These are phyloP conservation scores for Schwanniomyces polymorphus DNA, from an alignment of 805 yeast genomes.

Conservation along the genomic window DNA sequence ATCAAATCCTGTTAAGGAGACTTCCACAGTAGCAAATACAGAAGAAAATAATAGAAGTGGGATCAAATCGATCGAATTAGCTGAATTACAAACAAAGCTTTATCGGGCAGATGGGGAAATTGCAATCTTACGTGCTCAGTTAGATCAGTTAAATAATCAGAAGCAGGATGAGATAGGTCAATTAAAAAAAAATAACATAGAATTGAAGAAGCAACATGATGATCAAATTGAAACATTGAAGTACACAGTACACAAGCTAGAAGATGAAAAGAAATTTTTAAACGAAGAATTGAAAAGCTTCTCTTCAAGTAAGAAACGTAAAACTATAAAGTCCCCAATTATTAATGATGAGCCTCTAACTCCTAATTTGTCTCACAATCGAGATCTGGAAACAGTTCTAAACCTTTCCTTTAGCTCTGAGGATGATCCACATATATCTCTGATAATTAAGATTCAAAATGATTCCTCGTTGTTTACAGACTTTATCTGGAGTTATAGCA, in stretches of 20 bases:
- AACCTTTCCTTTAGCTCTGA: conserved; percentile 2
- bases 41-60: neutral
- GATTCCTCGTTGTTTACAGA: conserved; percentile 35
- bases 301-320: conserved; percentile 20
- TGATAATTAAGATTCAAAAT: conserved; percentile 25
- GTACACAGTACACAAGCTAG: conserved; percentile 33
- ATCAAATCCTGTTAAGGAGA: neutral
- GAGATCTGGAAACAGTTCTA: neutral
- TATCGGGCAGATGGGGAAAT: conserved; percentile 74
- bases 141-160: conserved; percentile 45
- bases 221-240: conserved; percentile 31
- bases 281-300: conserved; percentile 35
- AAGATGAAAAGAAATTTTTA: conserved; percentile 44
- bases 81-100: conserved; percentile 26
- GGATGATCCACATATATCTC: conserved; percentile 8
- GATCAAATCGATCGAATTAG: conserved; percentile 1
- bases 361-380: neutral
- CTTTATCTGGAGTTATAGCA: conserved; percentile 35
- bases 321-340: neutral
- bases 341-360: conserved; percentile 9
- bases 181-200: conserved; percentile 17
- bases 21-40: neutral
- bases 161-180: conserved; percentile 36
- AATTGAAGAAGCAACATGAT: conserved; percentile 18
- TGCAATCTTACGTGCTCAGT: conserved; percentile 69